Evolutionary conservation across 2,329 filamentous ascomycete species (phyloP).

Genomic region (Cordyceps tenuipes): DNA sequence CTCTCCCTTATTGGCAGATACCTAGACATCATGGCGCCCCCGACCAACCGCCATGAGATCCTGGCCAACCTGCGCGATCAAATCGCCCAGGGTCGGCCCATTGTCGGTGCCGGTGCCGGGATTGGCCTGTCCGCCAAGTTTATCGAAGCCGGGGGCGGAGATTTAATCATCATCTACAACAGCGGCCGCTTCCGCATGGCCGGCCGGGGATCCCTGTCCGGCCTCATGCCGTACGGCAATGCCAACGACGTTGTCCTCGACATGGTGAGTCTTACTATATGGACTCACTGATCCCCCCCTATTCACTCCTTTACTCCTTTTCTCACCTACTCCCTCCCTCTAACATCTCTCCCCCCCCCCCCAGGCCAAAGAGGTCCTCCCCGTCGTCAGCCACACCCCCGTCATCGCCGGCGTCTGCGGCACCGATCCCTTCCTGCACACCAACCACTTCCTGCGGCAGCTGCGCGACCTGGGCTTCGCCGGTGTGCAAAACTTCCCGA

Average conservation of each 20-base stretch:
- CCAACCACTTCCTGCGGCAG: constrained; percentile 50
- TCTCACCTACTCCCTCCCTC: too few species aligned
- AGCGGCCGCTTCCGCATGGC: constrained; percentile 67
- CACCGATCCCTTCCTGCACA: constrained; percentile 60
- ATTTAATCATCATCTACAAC: constrained; percentile 67
- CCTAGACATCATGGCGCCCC: constrained; percentile 41
- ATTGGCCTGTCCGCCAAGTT: constrained; percentile 65
- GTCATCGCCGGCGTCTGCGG: constrained; percentile 65
- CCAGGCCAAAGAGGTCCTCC: constrained; percentile 56
- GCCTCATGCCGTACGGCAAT: constrained; percentile 63
- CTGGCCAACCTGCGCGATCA: constrained; percentile 44
- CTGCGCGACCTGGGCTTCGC: constrained; percentile 56
- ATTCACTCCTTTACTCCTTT: too few species aligned
- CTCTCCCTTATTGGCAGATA: too few species aligned
- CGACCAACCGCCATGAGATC: constrained; percentile 47
- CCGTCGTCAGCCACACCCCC: constrained; percentile 53
- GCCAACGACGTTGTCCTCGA: constrained; percentile 62
- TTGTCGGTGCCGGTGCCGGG: constrained; percentile 62
- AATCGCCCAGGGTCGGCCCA: constrained; percentile 46
- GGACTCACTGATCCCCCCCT: not conserved
- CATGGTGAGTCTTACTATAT: constrained; percentile 48
- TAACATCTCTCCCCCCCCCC: too few species aligned
- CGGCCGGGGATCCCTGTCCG: constrained; percentile 58
- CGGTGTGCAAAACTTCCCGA: constrained; percentile 67
- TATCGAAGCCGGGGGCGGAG: constrained; percentile 58